These are phyloP conservation scores for Eleusine coracana DNA, from an alignment of 176 grass and related monocot species.

Conservation along the genomic window DNA sequence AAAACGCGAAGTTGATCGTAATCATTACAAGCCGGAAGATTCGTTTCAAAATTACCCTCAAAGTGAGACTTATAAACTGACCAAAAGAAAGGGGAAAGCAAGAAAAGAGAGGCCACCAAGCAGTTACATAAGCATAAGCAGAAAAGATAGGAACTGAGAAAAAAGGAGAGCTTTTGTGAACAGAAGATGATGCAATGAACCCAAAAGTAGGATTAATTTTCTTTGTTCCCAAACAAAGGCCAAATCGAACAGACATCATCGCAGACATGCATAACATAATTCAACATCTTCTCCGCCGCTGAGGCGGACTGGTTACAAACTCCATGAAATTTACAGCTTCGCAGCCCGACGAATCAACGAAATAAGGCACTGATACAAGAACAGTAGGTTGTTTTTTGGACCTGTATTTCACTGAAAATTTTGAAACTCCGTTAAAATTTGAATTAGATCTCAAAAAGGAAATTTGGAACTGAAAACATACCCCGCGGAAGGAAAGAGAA, in stretches of 20 bases:
- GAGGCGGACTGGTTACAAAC: neutral
- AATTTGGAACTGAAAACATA: neutral
- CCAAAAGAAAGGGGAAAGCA: constrained; percentile 15
- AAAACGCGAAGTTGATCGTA: constrained; percentile 5
- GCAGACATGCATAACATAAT: neutral
- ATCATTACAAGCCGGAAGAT: neutral
- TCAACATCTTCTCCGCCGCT: neutral
- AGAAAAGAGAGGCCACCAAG: constrained; percentile 22
- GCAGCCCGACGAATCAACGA: neutral
- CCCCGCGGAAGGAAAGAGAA: neutral
- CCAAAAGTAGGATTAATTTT: neutral
- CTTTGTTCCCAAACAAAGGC: neutral
- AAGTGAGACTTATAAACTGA: constrained; percentile 23
- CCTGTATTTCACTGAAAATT: neutral
- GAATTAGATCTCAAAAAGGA: constrained; percentile 20
- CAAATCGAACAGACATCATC: constrained; percentile 17
- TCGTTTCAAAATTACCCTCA: constrained; percentile 11
- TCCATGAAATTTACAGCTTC: neutral
- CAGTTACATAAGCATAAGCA: constrained; percentile 28
- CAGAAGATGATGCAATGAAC: neutral
- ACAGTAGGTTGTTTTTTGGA: too few relatives aligned
- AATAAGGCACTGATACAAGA: neutral
- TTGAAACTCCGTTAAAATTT: neutral
- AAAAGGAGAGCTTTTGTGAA: constrained; percentile 13
- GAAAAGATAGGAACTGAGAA: constrained; percentile 22